Evolutionary conservation across 2,329 filamentous ascomycete species (phyloP), one percentile per base, ranked within the genome.

Genomic region (Alternaria panax): DNA sequence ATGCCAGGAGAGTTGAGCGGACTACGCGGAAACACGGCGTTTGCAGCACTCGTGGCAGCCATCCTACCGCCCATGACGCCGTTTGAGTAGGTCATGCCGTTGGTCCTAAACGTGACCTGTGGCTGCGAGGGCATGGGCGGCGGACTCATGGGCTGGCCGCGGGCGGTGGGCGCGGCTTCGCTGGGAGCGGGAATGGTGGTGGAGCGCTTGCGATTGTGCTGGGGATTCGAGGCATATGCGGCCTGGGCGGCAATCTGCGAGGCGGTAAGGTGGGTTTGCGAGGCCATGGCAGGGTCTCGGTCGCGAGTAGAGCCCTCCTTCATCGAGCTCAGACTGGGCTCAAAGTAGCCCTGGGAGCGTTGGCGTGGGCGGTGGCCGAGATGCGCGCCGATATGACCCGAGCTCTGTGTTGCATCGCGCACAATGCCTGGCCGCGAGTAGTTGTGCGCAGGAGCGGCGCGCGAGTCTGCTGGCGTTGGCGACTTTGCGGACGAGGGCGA

Each of bases 221-320:
- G 76, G 42, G 82, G 81, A 70, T 86, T 83, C 70, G 89, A 86
- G 80, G 92, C 88, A 71, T 90, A 88, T 55, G 91, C 91, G 9
- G 91, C 88, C 78, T 93, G 91, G 18, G 91, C 91, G 38, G 91
- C 91, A 64, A 93, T 92, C 76, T 92, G 89, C 76, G 90, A 92
- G n/a, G 90, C 87, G 79, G 79, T 78, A 77, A 88, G 70, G 32
- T 79, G 79, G 57, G 40, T 59, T 20, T 59, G 57, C 51, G 67
- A 62, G 62, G 81, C 80, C 70, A 77, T 74, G 85, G 82, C 25
- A 82, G 82, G 40, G 42, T 62, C 63, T 14, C 58, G 36, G 11
- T 62, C 57, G 14, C 61, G 40, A 55, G 85, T 88, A 22, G 86
- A 86, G 22, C 90, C 48, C 47, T 64, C 61, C 16, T 55, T 42